A percentile compares a stretch with the other conserved stretches of the same genome.
phyloP scores from a whole-genome alignment of 257 asterid species.

The Penstemon davidsonii region DNA sequence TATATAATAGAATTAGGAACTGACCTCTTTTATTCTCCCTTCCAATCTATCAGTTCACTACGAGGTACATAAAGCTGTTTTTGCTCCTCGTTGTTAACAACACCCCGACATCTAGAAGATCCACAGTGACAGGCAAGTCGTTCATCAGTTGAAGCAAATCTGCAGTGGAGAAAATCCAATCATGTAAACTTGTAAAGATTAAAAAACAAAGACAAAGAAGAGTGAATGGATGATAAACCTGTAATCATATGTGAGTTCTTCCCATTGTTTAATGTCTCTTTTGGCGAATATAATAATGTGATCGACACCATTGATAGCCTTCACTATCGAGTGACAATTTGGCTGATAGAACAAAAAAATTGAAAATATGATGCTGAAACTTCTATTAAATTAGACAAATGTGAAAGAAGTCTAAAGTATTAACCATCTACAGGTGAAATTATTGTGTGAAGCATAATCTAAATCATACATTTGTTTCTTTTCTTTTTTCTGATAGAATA shows the following conservation, averaged over 20 bases:
- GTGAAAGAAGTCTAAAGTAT: too few relatives aligned
- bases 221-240: constrained; percentile 51
- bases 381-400: too few relatives aligned
- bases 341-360: constrained; percentile 57
- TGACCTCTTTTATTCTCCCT: constrained; percentile 65
- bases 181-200: constrained; percentile 14
- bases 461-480: too few relatives aligned
- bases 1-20: background rate
- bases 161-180: constrained; percentile 36
- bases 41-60: constrained; percentile 76
- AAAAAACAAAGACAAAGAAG: constrained; percentile 6
- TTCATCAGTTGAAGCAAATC: constrained; percentile 79
- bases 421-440: too few relatives aligned
- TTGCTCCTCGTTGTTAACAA: constrained; percentile 90
- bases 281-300: constrained; percentile 95
- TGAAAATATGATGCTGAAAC: constrained; percentile 9
- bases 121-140: constrained; percentile 89
- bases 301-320: constrained; percentile 58
- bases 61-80: constrained; percentile 59
- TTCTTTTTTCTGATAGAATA: too few relatives aligned
- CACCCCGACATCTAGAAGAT: constrained; percentile 83
- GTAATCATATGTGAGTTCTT: constrained; percentile 94
- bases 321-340: constrained; percentile 88
- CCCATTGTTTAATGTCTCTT: constrained; percentile 82
- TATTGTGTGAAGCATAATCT: too few relatives aligned